These are phyloP conservation scores for Eremochloa ophiuroides DNA, from an alignment of 176 grass and related monocot genomes.

Conservation along the genomic window DNA sequence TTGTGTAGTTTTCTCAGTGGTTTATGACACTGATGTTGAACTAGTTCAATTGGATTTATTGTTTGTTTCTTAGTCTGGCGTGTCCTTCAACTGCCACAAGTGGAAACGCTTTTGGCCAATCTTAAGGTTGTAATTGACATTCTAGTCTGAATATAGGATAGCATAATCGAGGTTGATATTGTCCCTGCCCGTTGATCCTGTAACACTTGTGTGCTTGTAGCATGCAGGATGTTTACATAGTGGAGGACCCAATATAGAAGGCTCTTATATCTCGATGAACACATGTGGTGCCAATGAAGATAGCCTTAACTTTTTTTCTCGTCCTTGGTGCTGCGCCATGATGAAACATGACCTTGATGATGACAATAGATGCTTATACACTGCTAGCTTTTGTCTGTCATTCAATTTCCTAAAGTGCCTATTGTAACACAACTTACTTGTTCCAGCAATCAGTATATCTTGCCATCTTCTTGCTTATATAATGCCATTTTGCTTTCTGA, in stretches of 20 bases:
- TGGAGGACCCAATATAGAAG: conserved; percentile 15
- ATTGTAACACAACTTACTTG: conserved; percentile 1
- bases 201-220: background rate
- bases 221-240: conserved; percentile 9
- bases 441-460: background rate
- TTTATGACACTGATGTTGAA: conserved; percentile 5
- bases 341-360: background rate
- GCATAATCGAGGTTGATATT: background rate
- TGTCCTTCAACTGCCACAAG: background rate
- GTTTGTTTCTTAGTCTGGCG: background rate
- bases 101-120: background rate
- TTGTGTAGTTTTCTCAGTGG: conserved; percentile 14
- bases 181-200: background rate
- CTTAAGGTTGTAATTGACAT: background rate
- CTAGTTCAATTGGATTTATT: background rate
- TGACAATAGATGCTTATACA: background rate
- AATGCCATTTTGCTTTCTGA: conserved; percentile 13
- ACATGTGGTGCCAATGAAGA: background rate
- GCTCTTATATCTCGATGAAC: background rate
- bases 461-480: conserved; percentile 19
- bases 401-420: background rate
- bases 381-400: background rate
- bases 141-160: background rate
- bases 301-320: background rate
- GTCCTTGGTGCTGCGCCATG: background rate